These are phyloP conservation scores for Pulveroboletus sp. DNA, from an alignment of 768 basidiomycete genomes.

Conservation along the genomic window DNA sequence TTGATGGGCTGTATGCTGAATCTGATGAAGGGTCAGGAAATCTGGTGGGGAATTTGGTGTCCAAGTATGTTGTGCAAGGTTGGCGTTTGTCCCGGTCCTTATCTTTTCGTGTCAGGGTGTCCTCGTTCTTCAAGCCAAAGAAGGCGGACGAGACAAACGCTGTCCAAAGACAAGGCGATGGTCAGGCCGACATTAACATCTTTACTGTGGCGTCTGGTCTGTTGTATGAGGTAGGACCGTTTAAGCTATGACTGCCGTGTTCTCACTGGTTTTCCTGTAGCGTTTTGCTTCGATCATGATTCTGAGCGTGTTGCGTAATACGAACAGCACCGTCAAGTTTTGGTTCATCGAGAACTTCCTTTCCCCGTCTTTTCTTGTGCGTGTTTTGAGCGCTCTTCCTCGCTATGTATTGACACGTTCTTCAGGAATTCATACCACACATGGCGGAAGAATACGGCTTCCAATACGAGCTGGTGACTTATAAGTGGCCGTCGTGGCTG, in stretches of 20 bases:
- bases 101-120: conserved; percentile 33
- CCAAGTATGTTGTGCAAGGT: conserved; percentile 41
- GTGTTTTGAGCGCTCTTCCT: conserved; percentile 19
- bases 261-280: conserved; percentile 38
- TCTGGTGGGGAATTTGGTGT: conserved; percentile 46
- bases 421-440: conserved; percentile 90
- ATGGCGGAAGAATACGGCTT: conserved; percentile 90
- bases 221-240: conserved; percentile 80
- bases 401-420: background rate
- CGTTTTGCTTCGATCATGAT: conserved; percentile 99
- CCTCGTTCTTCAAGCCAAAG: conserved; percentile 41
- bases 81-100: background rate
- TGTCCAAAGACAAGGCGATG: conserved; percentile 25
- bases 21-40: conserved; percentile 34
- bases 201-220: conserved; percentile 98
- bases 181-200: conserved; percentile 93
- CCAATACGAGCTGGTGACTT: conserved; percentile 96
- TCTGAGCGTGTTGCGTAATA: conserved; percentile 91
- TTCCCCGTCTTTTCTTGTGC: conserved; percentile 91
- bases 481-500: conserved; percentile 99
- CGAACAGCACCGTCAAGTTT: conserved; percentile 94
- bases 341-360: conserved; percentile 99
- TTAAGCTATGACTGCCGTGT: background rate
- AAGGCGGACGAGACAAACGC: conserved; percentile 22
- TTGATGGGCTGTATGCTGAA: conserved; percentile 45